These are phyloP conservation scores for Asterella californica DNA, from an alignment of 225 moss, liverwort and hornwort genomes.

Conservation along the genomic window DNA sequence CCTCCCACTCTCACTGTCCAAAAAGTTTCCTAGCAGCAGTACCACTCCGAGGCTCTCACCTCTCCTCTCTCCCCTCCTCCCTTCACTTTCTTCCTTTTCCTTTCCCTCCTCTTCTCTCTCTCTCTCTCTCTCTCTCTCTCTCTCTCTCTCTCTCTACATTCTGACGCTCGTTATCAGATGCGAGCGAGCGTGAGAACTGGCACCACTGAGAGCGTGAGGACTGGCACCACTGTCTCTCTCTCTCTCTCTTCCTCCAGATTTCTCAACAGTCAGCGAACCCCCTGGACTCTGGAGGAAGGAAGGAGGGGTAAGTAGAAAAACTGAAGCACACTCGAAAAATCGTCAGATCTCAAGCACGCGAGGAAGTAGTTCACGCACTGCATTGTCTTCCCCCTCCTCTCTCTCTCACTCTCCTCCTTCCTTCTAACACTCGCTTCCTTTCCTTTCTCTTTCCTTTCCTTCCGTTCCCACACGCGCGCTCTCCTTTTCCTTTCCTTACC, in stretches of 20 bases:
- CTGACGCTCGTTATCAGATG: background rate
- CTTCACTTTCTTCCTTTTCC: background rate
- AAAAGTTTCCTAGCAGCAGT: background rate
- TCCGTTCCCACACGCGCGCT: background rate
- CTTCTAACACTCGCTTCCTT: too few species aligned
- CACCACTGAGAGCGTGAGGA: background rate
- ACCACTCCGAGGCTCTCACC: background rate
- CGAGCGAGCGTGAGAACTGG: slow-evolving; percentile 14
- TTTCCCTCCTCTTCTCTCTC: background rate
- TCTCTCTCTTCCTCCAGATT: slow-evolving; percentile 9
- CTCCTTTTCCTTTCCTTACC: background rate
- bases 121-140: too few species aligned
- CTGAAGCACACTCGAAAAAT: background rate
- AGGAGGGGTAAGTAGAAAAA: background rate
- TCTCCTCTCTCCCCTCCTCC: background rate
- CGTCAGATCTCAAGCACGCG: background rate
- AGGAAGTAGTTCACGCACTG: background rate
- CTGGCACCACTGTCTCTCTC: background rate
- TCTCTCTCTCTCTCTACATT: too few species aligned
- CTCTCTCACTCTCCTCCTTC: background rate
- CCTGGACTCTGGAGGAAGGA: background rate
- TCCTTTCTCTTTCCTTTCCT: background rate
- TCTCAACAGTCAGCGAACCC: background rate
- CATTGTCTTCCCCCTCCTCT: background rate
- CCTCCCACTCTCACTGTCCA: background rate